A percentile compares a stretch with the other conserved stretches of the same genome.
Conservation (phyloP, 176 grass and related monocot genomes). For the Carex parvula region DNA sequence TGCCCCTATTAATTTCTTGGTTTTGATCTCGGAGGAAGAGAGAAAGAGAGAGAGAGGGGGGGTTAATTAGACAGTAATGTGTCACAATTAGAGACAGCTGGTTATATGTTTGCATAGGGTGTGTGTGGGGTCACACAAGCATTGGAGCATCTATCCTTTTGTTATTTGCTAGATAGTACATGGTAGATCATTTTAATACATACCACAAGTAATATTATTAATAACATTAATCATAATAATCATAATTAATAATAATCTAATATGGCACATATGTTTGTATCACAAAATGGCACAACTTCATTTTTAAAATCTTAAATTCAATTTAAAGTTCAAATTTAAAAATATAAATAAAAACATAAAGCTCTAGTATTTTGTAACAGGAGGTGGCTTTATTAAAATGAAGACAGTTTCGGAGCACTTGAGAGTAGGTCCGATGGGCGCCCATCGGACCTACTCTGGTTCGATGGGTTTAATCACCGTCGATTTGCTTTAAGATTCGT, state of each 20-base stretch:
- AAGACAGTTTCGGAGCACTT: neutral
- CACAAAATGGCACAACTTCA: neutral
- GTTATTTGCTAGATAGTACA: neutral
- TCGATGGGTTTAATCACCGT: too few relatives aligned
- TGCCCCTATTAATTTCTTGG: neutral
- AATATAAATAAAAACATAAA: too few relatives aligned
- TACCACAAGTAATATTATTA: neutral
- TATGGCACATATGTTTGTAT: too few relatives aligned
- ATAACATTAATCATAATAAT: neutral
- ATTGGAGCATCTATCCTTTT: neutral
- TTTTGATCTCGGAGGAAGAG: neutral
- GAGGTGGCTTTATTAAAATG: neutral
- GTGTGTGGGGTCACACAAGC: neutral
- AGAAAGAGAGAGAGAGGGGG: neutral
- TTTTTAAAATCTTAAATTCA: too few relatives aligned
- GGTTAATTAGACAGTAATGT: neutral
- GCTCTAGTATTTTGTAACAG: too few relatives aligned
- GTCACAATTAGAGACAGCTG: slow-evolving; percentile 37
- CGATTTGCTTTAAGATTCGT: too few relatives aligned
- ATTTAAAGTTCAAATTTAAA: too few relatives aligned
- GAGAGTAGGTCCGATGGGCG: too few relatives aligned
- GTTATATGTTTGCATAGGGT: slow-evolving; percentile 28
- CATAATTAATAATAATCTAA: too few relatives aligned
- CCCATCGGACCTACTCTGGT: too few relatives aligned
- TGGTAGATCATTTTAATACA: neutral